Conservation (phyloP, 495 filamentous ascomycete species). For the Penicillium arizonense region DNA sequence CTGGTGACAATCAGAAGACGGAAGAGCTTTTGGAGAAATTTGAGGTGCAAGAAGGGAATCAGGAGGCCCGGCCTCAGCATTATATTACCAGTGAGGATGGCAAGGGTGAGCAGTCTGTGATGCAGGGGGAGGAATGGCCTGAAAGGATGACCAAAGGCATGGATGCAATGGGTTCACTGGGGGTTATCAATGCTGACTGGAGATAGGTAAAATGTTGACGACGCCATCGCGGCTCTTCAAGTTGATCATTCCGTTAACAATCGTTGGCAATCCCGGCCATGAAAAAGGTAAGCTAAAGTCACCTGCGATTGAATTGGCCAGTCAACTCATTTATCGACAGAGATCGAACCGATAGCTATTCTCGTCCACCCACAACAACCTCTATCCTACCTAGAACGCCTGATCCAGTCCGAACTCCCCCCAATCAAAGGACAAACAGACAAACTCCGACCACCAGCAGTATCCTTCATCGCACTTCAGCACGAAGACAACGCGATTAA, state of each 20-base stretch:
- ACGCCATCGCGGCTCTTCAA: slow-evolving; percentile 90
- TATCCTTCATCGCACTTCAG: slow-evolving; percentile 82
- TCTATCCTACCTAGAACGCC: slow-evolving; percentile 83
- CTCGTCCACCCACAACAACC: slow-evolving; percentile 92
- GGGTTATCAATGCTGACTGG: neutral
- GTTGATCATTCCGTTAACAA: slow-evolving; percentile 77
- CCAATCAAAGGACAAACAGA: slow-evolving; percentile 57
- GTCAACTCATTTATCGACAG: slow-evolving; percentile 46
- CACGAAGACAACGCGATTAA: slow-evolving; percentile 58
- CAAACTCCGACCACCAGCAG: slow-evolving; percentile 63
- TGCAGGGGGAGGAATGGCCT: slow-evolving; percentile 42
- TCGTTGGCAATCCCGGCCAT: slow-evolving; percentile 49
- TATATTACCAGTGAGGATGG: slow-evolving; percentile 9
- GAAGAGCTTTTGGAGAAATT: slow-evolving; percentile 23
- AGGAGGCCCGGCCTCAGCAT: slow-evolving; percentile 6
- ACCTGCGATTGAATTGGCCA: neutral
- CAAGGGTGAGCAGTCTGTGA: slow-evolving; percentile 35
- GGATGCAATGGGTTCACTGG: neutral
- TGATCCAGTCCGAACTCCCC: slow-evolving; percentile 88
- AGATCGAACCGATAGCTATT: slow-evolving; percentile 80
- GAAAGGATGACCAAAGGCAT: slow-evolving; percentile 65
- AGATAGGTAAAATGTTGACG: slow-evolving; percentile 78
- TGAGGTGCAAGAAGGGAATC: slow-evolving; percentile 10
- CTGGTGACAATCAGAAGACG: slow-evolving; percentile 17
- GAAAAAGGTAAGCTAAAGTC: slow-evolving; percentile 46